Evolutionary conservation across 352 stramenopile genomes (phyloP), one percentile per base, ranked within the genome.

Genomic region (Blastocystis sp.): DNA sequence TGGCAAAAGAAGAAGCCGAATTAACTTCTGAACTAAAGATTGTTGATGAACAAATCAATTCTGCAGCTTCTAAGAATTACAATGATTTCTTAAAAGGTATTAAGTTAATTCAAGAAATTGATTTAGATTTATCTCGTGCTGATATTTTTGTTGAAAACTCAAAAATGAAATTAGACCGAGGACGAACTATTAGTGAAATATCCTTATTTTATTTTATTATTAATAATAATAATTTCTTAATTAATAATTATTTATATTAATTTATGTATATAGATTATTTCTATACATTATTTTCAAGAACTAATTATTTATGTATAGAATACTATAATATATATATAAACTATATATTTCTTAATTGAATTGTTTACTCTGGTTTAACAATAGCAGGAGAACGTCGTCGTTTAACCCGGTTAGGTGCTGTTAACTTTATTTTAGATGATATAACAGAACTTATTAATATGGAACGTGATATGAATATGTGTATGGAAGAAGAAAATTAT

Each of bases 41-140:
- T 34, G 52, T 62, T 4, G 52, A 62, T 34, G 52, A 62, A 16
- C 52, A 62, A 30, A 25, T 62, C 28, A 62, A 62, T 32, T 27
- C 28, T 19, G 52, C 52, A 0, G 52, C 54, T 11, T 62, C 52
- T 16, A 42, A 39, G 2, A 62, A 62, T 25, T 62, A 62, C 52
- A 62, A 62, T n/a, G 52, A 62, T 19, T 62, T 62, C 19, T 30
- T 62, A 31, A 62, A 39, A 2, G 52, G 52, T 19, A 62, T 62
- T 34, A 54, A 48, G 35, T 42, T 62, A 6, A 62, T 62, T 27
- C 52, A 62, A 42, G 52, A 62, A 31, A 62, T 62, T 24, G 52
- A 62, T 19, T 52, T 62, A 42, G 52, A 62, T 48, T 42, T 62
- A 24, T 54, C 39, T 19, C 52, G 52, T 25, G 48, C 52, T 4